Conservation (phyloP, 2,329 filamentous ascomycete species). For the Botryotinia calthae region DNA sequence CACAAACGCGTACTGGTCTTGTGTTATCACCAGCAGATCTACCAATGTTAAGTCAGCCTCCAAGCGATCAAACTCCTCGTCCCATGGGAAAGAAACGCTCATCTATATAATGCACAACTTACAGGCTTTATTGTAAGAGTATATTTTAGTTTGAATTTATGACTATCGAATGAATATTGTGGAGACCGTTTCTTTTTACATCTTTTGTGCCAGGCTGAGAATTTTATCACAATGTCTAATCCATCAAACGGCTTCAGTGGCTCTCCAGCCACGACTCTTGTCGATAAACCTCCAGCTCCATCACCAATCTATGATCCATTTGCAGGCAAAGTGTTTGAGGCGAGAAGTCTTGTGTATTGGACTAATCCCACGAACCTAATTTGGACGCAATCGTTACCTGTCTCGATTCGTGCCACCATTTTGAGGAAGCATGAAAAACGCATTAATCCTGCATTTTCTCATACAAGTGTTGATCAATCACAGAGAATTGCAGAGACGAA, state of each 20-base stretch:
- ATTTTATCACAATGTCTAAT: background rate
- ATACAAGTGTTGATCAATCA: background rate
- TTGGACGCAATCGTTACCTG: background rate
- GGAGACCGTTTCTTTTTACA: background rate
- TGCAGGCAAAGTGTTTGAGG: background rate
- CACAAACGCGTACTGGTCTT: background rate
- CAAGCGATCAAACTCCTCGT: background rate
- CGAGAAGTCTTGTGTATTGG: background rate
- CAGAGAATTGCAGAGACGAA: background rate
- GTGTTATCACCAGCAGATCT: background rate
- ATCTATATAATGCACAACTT: background rate
- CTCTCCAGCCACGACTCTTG: background rate
- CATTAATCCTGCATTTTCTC: background rate
- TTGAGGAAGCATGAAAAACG: background rate
- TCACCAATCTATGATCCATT: background rate
- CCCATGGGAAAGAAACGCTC: background rate
- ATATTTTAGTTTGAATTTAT: fast-evolving
- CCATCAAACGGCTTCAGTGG: background rate
- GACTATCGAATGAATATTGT: too few species aligned
- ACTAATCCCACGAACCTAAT: background rate
- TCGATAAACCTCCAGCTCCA: background rate
- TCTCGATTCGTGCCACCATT: background rate
- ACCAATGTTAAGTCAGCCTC: background rate
- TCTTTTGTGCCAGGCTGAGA: background rate
- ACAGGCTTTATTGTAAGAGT: background rate